Evolutionary conservation across 2,329 filamentous ascomycete species (phyloP), one percentile per base, ranked within the genome.

Genomic region (Microthyrium microscopicum): DNA sequence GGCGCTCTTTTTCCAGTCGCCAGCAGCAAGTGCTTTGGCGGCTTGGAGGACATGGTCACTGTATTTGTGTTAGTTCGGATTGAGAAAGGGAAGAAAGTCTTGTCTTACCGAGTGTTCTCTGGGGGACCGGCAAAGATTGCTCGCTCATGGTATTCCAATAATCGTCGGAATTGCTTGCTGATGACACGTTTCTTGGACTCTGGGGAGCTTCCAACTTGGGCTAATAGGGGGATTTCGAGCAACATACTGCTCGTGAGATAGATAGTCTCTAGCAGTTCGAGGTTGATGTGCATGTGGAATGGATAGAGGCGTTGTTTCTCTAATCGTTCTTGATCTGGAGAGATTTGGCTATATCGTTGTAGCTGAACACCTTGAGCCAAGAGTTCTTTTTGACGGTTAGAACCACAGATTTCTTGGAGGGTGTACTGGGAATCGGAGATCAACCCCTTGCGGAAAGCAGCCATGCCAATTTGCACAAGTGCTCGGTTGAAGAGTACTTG

Each of bases 251-350:
- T 95, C 32, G 89, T 95, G 39, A 98, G 71, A 64, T 98, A 98
- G 41, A 95, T 87, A 52, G 89, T 95, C 64, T 98, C 89, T 25
- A 98, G 72, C 35, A 98, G 73, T 58, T 98, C 89, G 33, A 98
- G 71, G 67, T 98, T 98, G 68, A 98, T 98, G 70, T 98, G 89
- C 84, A 98, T 94, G 66, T 98, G 89, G 76, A 98, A 98, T 24
- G 89, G 89, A 45, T 98, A 71, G 62, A 98, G 89, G 48, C 89
- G 77, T 62, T 95, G 87, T 55, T 89, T 82, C 66, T 98, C 89
- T 25, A 95, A 70, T 44, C 87, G 81, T 64, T 98, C 89, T 60
- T 98, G 89, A 61, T 98, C 89, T 13, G 89, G 89, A 22, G 85
- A 89, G 40, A 98, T 89, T 51, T 93, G 85, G 49, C 73, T 87